Evolutionary conservation across 139 green algal species (phyloP).

Genomic region (Asterochloris erici): DNA sequence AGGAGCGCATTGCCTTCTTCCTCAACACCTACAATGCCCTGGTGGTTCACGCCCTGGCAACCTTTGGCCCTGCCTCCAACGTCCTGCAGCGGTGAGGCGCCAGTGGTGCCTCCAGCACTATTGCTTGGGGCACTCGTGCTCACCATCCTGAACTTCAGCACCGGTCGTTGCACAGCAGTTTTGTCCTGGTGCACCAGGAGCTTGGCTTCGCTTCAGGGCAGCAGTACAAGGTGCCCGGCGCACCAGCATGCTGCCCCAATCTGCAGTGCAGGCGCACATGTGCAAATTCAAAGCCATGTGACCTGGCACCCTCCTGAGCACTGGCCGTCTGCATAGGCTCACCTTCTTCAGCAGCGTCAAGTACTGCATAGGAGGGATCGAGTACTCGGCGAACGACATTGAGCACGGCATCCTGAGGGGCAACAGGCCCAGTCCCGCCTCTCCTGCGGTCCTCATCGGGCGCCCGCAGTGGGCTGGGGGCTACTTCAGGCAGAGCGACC

Average conservation of each 20-base stretch:
- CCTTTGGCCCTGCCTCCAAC: conserved; percentile 14
- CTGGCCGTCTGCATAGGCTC: conserved; percentile 18
- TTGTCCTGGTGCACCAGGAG: neutral
- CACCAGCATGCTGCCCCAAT: neutral
- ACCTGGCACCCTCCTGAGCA: neutral
- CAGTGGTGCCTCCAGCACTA: neutral
- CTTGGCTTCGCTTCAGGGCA: neutral
- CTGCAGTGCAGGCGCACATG: neutral
- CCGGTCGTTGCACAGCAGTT: neutral
- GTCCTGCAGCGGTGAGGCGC: conserved; percentile 1
- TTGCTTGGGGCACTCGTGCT: neutral
- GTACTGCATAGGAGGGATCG: conserved; percentile 72
- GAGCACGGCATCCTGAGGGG: conserved; percentile 92
- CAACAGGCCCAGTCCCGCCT: conserved; percentile 65
- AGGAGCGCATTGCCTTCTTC: conserved; percentile 78
- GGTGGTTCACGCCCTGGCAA: conserved; percentile 54
- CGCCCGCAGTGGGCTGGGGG: conserved; percentile 30
- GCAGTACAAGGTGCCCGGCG: neutral
- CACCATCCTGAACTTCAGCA: neutral
- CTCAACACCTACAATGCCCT: conserved; percentile 96
- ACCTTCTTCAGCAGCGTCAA: conserved; percentile 37
- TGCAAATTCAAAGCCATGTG: neutral
- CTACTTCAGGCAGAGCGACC: conserved; percentile 50
- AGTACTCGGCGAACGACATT: conserved; percentile 82
- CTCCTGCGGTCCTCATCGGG: conserved; percentile 46